Evolutionary conservation across 2,329 filamentous ascomycete genomes (phyloP).

Genomic region (Venturia nashicola): DNA sequence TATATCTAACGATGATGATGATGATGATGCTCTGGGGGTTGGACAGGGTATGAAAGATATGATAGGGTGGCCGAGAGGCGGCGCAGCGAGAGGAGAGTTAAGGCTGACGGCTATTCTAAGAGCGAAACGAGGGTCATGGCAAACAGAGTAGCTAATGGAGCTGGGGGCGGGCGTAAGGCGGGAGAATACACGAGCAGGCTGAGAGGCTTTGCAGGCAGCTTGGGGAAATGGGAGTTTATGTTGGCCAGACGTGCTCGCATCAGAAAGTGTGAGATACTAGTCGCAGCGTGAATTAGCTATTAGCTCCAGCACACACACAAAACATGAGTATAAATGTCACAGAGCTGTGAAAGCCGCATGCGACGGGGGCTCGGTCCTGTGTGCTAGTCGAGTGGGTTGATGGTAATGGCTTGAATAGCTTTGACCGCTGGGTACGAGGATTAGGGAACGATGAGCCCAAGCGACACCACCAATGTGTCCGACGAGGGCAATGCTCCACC

Average conservation of each 20-base stretch:
- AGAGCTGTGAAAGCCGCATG: not conserved
- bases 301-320: not conserved
- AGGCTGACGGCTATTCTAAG: constrained; percentile 9
- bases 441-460: constrained; percentile 1
- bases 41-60: not conserved
- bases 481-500: not conserved
- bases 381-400: not conserved
- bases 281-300: not conserved
- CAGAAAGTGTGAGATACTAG: not conserved
- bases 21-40: not conserved
- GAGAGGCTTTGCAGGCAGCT: not conserved
- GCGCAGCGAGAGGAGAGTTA: constrained; percentile 5
- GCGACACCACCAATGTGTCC: not conserved
- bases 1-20: not conserved
- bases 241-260: not conserved
- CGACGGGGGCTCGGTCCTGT: not conserved
- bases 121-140: not conserved
- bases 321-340: not conserved
- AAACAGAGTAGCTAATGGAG: not conserved
- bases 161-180: not conserved
- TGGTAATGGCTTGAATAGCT: not conserved
- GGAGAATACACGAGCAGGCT: not conserved
- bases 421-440: not conserved
- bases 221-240: not conserved
- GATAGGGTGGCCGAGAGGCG: not conserved